A percentile compares a stretch with the other conserved stretches of the same genome.
These are phyloP conservation scores for Arachnomyces sp. DNA, from an alignment of 2,329 filamentous ascomycete species.

Conservation along the genomic window DNA sequence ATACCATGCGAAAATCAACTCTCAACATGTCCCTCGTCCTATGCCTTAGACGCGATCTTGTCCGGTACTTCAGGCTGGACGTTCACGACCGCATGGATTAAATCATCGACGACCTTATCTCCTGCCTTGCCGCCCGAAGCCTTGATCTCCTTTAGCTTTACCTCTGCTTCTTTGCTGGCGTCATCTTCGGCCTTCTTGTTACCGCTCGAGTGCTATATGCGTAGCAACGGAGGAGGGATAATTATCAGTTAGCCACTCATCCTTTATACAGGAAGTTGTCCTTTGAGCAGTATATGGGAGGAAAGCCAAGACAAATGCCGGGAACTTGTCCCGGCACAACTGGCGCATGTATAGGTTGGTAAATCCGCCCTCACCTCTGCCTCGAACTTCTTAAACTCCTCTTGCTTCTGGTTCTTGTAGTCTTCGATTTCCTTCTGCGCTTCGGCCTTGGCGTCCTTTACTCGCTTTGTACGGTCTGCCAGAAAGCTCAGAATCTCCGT, in stretches of 20 bases:
- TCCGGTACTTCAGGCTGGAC: constrained; percentile 65
- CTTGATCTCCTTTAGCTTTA: constrained; percentile 74
- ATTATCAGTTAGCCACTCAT: neutral
- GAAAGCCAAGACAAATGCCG: neutral
- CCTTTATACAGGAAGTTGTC: neutral
- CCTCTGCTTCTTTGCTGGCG: constrained; percentile 72
- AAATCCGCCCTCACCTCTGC: constrained; percentile 52
- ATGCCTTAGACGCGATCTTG: constrained; percentile 32
- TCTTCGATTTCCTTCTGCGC: constrained; percentile 97
- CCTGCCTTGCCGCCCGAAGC: constrained; percentile 71
- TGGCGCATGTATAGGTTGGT: neutral
- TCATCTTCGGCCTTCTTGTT: constrained; percentile 77
- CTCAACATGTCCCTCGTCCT: too few relatives aligned
- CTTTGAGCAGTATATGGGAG: neutral
- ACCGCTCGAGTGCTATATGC: constrained; percentile 75
- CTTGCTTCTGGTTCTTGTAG: constrained; percentile 82
- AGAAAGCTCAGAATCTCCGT: constrained; percentile 1
- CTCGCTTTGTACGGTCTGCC: constrained; percentile 84
- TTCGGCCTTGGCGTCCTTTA: constrained; percentile 92
- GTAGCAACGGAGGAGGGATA: neutral
- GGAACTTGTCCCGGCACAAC: neutral
- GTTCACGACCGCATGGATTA: constrained; percentile 78
- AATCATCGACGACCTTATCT: constrained; percentile 69
- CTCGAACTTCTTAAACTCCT: constrained; percentile 93
- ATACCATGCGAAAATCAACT: too few relatives aligned